Base-by-base conservation (phyloP, 352 stramenopile species). In the Pythium aquatile region DNA sequence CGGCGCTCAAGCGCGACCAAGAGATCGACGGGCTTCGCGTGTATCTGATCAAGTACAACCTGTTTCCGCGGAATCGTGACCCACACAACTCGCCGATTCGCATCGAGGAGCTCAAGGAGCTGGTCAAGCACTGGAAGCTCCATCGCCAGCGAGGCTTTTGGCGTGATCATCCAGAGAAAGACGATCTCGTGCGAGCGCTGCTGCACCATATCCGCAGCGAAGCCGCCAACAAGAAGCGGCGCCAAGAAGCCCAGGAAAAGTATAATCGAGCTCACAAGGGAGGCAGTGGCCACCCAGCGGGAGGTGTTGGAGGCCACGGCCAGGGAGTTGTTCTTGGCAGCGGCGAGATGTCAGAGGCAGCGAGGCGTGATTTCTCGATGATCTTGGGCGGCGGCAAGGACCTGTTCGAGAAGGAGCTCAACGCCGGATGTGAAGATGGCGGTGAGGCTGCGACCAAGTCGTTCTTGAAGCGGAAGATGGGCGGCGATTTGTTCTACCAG, bases 61-160 rank as follows among this genome's bases (percentile, higher is more conserved):
- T 94, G 52, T 94, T 95, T 61, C 85, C 83, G 39, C 83, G 81
- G 37, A 93, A 93, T 44, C 81, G 85, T 16, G 87, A 93, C 69
- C 85, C 85, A 2, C 72, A 93, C 56, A 96, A 94, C 76, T 94
- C 85, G 47, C 85, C 82, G 28, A 96, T 94, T 69, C 82, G 83
- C 44, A 69, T 93, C 26, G 88, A 97, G 48, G 87, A 97, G 74
- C 81, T 97, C 46, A 97, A 97, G 69, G 91, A 97, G 63, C 76
- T 97, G 10, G 88, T 96, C 14, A 93, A 96, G 61, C 83, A 94
- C 70, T 97, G 90, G 87, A 96, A 97, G 68, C 76, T 97, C 5
- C 90, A 97, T 55, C 82, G 79, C 7, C 85, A 96, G 67, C 87
- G 88, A 8, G 85, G 88, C 14, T 97, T 97, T 65, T 96, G 87